These are phyloP conservation scores for Phyllosticta citribraziliensis DNA, from an alignment of 2,329 filamentous ascomycete species.

Conservation along the genomic window DNA sequence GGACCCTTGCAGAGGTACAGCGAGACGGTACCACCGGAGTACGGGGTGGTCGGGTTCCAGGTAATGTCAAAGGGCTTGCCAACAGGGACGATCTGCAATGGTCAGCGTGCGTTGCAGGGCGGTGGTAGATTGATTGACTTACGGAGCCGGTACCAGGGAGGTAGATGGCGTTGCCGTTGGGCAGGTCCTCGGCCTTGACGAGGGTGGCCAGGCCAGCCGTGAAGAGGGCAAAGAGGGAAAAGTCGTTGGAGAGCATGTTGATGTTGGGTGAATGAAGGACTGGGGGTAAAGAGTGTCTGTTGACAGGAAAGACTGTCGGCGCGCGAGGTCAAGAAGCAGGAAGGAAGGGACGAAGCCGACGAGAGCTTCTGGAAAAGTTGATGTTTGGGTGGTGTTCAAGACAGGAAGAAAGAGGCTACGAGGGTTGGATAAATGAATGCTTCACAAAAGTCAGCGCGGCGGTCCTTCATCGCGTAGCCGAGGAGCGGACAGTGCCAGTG, in stretches of 20 bases:
- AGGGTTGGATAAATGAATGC: background rate
- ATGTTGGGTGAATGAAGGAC: conserved; percentile 17
- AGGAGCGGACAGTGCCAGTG: background rate
- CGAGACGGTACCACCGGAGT: conserved; percentile 37
- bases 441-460: background rate
- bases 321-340: background rate
- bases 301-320: background rate
- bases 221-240: conserved; percentile 40
- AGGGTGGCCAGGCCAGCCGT: conserved; percentile 43
- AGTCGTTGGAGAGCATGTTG: conserved; percentile 27
- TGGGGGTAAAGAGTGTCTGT: conserved; percentile 15
- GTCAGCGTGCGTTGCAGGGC: background rate
- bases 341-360: conserved; percentile 7
- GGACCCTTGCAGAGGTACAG: conserved; percentile 52
- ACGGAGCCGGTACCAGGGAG: conserved; percentile 41
- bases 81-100: conserved; percentile 39
- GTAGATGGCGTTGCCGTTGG: conserved; percentile 46
- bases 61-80: conserved; percentile 48
- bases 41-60: conserved; percentile 41
- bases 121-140: conserved; percentile 11
- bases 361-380: background rate
- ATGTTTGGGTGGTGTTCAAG: background rate
- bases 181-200: conserved; percentile 20
- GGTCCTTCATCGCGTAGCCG: background rate
- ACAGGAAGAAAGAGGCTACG: background rate